phyloP scores from a whole-genome alignment of 345 rosid genomes.

The Bruguiera gymnorhiza region DNA sequence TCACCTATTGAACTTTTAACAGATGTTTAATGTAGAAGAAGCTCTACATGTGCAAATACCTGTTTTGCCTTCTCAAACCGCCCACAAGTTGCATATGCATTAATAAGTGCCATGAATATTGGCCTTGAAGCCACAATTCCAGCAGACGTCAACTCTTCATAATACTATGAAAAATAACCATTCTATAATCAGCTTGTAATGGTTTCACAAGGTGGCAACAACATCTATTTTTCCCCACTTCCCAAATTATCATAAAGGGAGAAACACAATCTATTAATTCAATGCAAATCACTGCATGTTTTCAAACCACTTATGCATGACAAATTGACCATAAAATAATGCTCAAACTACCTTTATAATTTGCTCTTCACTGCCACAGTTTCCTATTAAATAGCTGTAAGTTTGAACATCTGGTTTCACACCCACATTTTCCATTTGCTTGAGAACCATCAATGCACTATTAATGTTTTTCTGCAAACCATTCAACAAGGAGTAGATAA shows the following conservation, averaged over 20 bases:
- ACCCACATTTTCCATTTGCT: slow-evolving; percentile 63
- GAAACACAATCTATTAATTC: not conserved
- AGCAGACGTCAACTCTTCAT: slow-evolving; percentile 38
- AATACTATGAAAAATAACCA: slow-evolving; percentile 42
- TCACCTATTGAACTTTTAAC: not conserved
- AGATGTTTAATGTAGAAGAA: not conserved
- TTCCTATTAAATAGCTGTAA: slow-evolving; percentile 59
- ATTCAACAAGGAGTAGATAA: not conserved
- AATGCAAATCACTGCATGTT: not conserved
- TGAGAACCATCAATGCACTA: slow-evolving; percentile 49
- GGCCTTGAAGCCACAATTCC: slow-evolving; percentile 54
- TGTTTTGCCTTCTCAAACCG: slow-evolving; percentile 78
- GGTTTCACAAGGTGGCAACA: not conserved
- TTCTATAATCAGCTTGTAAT: not conserved
- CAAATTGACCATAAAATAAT: slow-evolving; percentile 3
- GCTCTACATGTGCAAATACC: slow-evolving; percentile 38
- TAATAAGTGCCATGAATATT: slow-evolving; percentile 61
- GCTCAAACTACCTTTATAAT: slow-evolving; percentile 54
- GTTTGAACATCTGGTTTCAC: slow-evolving; percentile 77
- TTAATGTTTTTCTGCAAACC: slow-evolving; percentile 51
- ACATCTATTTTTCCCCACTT: not conserved
- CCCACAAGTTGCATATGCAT: slow-evolving; percentile 69
- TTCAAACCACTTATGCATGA: not conserved
- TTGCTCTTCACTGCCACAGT: slow-evolving; percentile 49
- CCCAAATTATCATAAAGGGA: not conserved